These are phyloP conservation scores for Trichopus zeylanicus DNA, from an alignment of 116 monocot genomes.

Conservation along the genomic window DNA sequence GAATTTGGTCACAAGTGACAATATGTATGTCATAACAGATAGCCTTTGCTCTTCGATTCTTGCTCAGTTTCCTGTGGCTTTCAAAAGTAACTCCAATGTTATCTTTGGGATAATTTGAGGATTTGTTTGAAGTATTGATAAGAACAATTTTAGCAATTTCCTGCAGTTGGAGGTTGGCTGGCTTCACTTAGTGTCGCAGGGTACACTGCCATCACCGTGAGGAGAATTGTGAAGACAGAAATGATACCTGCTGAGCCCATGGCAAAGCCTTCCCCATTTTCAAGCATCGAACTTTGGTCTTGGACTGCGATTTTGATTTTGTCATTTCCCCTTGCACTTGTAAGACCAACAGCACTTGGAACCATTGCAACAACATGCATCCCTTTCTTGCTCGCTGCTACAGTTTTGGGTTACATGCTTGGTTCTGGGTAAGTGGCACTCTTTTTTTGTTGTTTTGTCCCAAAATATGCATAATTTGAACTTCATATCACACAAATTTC, in stretches of 20 bases:
- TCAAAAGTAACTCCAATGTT: too few species aligned
- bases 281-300: conserved; percentile 41
- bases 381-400: conserved; percentile 86
- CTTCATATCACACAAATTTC: neutral
- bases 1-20: too few species aligned
- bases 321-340: conserved; percentile 49
- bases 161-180: conserved; percentile 82
- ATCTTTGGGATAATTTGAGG: neutral
- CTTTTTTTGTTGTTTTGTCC: conserved; percentile 6
- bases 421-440: conserved; percentile 84
- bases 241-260: conserved; percentile 89
- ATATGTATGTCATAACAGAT: too few species aligned
- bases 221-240: conserved; percentile 83
- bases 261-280: conserved; percentile 80
- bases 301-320: conserved; percentile 68
- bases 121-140: neutral
- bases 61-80: too few species aligned
- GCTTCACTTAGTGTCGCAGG: conserved; percentile 91
- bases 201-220: conserved; percentile 75
- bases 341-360: conserved; percentile 69
- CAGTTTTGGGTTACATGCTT: conserved; percentile 81
- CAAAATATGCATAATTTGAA: neutral
- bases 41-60: too few species aligned
- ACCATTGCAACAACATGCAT: conserved; percentile 82
- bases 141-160: neutral